Evolutionary conservation across 805 yeast genomes (phyloP), one percentile per base, ranked within the genome.

Genomic region (Schizosaccharomyces octosporus): DNA sequence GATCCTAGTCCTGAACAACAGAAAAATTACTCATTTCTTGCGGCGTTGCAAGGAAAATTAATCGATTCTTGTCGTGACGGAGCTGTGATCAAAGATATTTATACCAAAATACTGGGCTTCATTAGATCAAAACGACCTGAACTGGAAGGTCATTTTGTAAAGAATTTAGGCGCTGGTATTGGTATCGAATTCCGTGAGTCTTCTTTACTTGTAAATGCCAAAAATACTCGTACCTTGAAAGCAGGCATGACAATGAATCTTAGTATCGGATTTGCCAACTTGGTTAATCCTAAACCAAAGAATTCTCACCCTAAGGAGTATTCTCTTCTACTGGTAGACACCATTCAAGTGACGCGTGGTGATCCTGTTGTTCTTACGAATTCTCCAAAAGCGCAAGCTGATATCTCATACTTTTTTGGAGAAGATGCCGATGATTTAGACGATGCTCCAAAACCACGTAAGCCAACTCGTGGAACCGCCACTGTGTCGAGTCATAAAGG

Each of bases 111-210:
- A 0, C 62, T 80, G n/a, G 79, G 75, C 13, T 83, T 72, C 66
- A 77, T 89, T 63, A 77, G 79, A 66, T 71, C 76, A 21, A 81
- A 81, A 63, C 78, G 79, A 65, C 85, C 94, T 1, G 86, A 81
- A 24, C 74, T 90, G 66, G 81, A 76, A 43, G 68, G 73, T 31
- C 74, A 79, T 66, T 84, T 88, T 66, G 77, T 88, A 59, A 85
- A 85, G 68, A 86, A 86, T 67, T 79, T 83, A 64, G 97, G 97
- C 61, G 86, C 93, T 79, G 75, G 86, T 62, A 83, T 86, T 62
- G 97, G 97, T 63, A 78, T 90, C 64, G 96, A 87, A 68, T 87
- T 86, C 68, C 79, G 95, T 72, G 96, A 88, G 70, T 77, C 89
- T 0, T 74, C 83, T 1, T 80, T 85, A 65, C 76, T 87, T 19